A percentile compares a stretch with the other conserved stretches of the same genome.
Evolutionary conservation across 73 alveolate genomes (phyloP).

Genomic region (Paramecium caudatum): DNA sequence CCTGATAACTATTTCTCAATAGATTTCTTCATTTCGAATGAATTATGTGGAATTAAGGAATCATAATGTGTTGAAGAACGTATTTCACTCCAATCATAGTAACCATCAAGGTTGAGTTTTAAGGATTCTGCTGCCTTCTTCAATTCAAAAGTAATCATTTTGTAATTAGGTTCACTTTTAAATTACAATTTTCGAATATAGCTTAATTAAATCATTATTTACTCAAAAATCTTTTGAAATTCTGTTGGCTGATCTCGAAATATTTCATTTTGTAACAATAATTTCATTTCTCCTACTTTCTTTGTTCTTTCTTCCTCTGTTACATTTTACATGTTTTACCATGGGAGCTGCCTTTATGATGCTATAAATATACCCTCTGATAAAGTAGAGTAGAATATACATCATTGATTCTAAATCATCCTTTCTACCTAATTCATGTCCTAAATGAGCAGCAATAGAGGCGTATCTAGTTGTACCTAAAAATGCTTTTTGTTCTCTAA

Average conservation of each 20-base stretch:
- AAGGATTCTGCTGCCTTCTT: constrained; percentile 52
- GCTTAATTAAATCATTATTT: background rate
- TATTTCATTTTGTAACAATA: constrained; percentile 6
- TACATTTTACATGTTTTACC: constrained; percentile 94
- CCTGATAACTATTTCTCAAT: constrained; percentile 19
- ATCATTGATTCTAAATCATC: constrained; percentile 87
- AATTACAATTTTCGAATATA: constrained; percentile 3
- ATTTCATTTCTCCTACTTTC: constrained; percentile 89
- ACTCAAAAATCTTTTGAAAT: constrained; percentile 36
- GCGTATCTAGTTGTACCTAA: constrained; percentile 88
- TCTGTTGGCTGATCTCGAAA: constrained; percentile 36
- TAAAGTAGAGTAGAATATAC: constrained; percentile 83
- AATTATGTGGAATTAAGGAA: constrained; percentile 8
- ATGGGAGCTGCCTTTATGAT: constrained; percentile 80
- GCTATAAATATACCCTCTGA: constrained; percentile 64
- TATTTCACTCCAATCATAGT: constrained; percentile 46
- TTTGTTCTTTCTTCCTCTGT: constrained; percentile 92
- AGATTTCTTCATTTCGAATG: constrained; percentile 11
- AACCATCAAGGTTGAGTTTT: constrained; percentile 33
- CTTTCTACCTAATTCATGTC: constrained; percentile 89
- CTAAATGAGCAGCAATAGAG: constrained; percentile 84
- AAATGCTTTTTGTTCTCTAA: constrained; percentile 63
- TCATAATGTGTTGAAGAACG: constrained; percentile 6
- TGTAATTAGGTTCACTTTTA: constrained; percentile 32
- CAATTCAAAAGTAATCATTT: constrained; percentile 2